These are phyloP conservation scores for Suillus weaverae DNA, from an alignment of 768 basidiomycete genomes.

Conservation along the genomic window DNA sequence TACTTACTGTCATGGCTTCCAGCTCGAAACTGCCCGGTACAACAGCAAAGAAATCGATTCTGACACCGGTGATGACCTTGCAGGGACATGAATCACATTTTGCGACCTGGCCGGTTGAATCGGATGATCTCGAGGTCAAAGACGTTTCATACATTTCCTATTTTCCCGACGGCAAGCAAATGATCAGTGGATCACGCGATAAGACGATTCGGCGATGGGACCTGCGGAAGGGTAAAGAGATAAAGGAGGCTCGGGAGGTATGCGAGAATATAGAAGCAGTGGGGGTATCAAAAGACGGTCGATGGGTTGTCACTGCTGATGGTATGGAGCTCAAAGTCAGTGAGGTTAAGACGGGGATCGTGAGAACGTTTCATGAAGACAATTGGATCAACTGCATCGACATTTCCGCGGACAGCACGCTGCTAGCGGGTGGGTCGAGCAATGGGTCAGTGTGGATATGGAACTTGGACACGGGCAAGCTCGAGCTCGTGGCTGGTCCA, in stretches of 20 bases:
- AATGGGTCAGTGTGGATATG: not conserved
- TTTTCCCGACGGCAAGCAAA: not conserved
- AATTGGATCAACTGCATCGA: not conserved
- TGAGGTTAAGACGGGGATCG: not conserved
- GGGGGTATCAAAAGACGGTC: not conserved
- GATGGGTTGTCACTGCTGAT: not conserved
- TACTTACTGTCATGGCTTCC: too few relatives aligned
- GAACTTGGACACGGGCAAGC: not conserved
- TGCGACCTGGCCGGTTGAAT: too few relatives aligned
- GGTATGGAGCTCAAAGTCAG: not conserved
- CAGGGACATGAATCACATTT: too few relatives aligned
- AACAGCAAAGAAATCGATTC: too few relatives aligned
- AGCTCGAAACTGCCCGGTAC: too few relatives aligned
- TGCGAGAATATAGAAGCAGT: accelerated
- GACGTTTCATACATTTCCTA: not conserved
- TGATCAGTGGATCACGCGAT: not conserved
- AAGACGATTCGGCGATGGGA: not conserved
- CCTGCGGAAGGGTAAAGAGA: not conserved
- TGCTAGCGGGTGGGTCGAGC: not conserved
- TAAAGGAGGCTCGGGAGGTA: not conserved
- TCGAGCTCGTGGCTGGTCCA: not conserved
- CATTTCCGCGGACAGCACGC: not conserved
- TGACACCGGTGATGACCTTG: too few relatives aligned
- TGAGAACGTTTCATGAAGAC: not conserved
- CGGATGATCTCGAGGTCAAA: too few relatives aligned